These are phyloP conservation scores for Dactylellina haptotyla DNA, from an alignment of 2,329 filamentous ascomycete species.

Conservation along the genomic window DNA sequence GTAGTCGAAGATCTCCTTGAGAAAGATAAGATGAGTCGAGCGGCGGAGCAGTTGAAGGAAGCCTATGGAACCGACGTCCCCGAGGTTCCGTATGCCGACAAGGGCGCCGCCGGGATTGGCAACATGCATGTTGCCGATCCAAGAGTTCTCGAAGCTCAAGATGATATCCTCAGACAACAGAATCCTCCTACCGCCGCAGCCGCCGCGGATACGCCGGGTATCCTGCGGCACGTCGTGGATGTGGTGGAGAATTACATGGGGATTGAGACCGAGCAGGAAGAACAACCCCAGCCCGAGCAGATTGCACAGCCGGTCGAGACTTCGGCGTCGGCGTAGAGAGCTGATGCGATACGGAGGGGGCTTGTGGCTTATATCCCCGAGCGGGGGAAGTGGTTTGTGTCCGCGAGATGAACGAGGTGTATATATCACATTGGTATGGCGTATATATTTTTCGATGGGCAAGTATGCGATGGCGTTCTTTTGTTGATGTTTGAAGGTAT, in stretches of 20 bases:
- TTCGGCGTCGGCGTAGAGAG: slow-evolving; percentile 46
- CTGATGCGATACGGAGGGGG: slow-evolving; percentile 32
- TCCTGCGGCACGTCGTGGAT: slow-evolving; percentile 28
- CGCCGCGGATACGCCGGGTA: not conserved
- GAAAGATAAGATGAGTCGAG: slow-evolving; percentile 42
- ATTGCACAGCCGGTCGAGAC: slow-evolving; percentile 22
- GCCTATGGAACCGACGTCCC: slow-evolving; percentile 22
- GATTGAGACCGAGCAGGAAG: not conserved
- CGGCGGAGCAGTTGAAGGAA: slow-evolving; percentile 35
- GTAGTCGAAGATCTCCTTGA: slow-evolving; percentile 42
- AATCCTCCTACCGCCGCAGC: not conserved
- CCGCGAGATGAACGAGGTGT: not conserved
- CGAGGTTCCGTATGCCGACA: slow-evolving; percentile 12
- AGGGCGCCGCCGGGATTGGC: slow-evolving; percentile 12
- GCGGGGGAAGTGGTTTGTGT: slow-evolving; percentile 35
- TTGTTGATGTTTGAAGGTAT: not conserved
- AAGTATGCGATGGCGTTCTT: slow-evolving; percentile 41
- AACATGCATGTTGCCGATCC: slow-evolving; percentile 44
- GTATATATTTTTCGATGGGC: slow-evolving; percentile 24
- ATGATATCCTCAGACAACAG: slow-evolving; percentile 44
- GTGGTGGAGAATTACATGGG: slow-evolving; percentile 45
- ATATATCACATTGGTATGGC: not conserved
- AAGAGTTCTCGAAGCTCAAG: slow-evolving; percentile 43
- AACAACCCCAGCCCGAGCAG: slow-evolving; percentile 13
- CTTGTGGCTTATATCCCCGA: slow-evolving; percentile 45